Conservation (phyloP, 495 filamentous ascomycete genomes). For the Aspergillus steynii region DNA sequence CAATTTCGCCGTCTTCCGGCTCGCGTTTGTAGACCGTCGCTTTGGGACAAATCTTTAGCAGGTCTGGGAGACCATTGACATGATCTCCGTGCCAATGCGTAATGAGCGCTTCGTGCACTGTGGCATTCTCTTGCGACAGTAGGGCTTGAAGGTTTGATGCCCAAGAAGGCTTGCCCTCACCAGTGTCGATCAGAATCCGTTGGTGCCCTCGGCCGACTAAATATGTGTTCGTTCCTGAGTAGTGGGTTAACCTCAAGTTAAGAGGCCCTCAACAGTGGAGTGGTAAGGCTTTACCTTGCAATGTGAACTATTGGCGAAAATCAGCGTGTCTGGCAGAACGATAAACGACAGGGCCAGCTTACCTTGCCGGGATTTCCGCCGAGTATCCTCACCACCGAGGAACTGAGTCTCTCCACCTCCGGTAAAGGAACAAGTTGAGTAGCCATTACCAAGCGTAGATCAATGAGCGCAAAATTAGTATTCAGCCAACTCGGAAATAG, state of each 20-base stretch:
- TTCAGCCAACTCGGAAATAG: background rate
- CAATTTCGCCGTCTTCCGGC: conserved; percentile 35
- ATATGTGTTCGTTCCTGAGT: conserved; percentile 82
- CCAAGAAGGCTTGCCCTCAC: conserved; percentile 67
- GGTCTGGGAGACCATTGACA: conserved; percentile 67
- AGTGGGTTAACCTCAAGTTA: conserved; percentile 6
- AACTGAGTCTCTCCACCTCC: conserved; percentile 66
- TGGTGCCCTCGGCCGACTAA: conserved; percentile 67
- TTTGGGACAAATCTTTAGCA: conserved; percentile 60
- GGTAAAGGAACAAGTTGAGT: conserved; percentile 53
- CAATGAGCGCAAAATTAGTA: background rate
- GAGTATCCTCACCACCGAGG: conserved; percentile 69
- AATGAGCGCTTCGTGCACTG: conserved; percentile 64
- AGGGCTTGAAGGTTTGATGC: conserved; percentile 55
- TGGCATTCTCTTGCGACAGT: conserved; percentile 64
- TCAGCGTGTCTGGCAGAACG: background rate
- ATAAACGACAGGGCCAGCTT: conserved; percentile 9
- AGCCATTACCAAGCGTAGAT: conserved; percentile 36
- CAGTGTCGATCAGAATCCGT: conserved; percentile 79
- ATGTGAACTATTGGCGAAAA: conserved; percentile 43
- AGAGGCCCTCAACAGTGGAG: background rate
- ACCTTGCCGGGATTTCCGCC: conserved; percentile 82
- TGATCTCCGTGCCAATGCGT: conserved; percentile 96
- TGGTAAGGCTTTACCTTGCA: conserved; percentile 45
- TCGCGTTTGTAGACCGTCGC: conserved; percentile 54